phyloP scores from a whole-genome alignment of 106 monocot species.

The Dendrobium catenatum region DNA sequence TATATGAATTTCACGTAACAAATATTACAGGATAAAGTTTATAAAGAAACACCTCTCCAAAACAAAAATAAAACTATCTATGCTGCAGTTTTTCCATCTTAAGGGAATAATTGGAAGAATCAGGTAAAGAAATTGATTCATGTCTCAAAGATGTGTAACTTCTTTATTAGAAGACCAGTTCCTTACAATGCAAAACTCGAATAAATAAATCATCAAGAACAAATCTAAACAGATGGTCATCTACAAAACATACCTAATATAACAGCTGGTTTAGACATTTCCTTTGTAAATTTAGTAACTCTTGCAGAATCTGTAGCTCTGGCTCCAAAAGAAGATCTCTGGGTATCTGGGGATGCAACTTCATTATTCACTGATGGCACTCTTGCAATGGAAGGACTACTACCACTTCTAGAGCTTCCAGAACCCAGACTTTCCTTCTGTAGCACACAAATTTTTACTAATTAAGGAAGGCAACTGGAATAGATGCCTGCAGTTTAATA shows the following conservation, averaged over 20 bases:
- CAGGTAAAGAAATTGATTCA: background rate
- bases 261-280: constrained; percentile 68
- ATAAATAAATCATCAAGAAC: background rate
- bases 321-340: constrained; percentile 50
- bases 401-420: constrained; percentile 18
- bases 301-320: constrained; percentile 94
- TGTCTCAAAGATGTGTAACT: background rate
- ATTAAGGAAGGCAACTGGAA: background rate
- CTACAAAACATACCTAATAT: constrained; percentile 57
- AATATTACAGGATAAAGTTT: background rate
- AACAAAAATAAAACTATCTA: background rate
- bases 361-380: constrained; percentile 25
- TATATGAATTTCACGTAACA: background rate
- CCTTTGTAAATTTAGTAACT: constrained; percentile 72
- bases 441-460: constrained; percentile 8
- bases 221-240: background rate
- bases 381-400: constrained; percentile 35
- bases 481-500: constrained; percentile 7
- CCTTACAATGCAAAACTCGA: background rate
- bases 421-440: constrained; percentile 45
- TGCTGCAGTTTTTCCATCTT: background rate
- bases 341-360: constrained; percentile 29
- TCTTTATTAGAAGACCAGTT: background rate
- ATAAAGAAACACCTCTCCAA: background rate
- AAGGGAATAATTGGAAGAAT: background rate